These are phyloP conservation scores for Psilocybe azurescens DNA, from an alignment of 768 basidiomycete species.

Conservation along the genomic window DNA sequence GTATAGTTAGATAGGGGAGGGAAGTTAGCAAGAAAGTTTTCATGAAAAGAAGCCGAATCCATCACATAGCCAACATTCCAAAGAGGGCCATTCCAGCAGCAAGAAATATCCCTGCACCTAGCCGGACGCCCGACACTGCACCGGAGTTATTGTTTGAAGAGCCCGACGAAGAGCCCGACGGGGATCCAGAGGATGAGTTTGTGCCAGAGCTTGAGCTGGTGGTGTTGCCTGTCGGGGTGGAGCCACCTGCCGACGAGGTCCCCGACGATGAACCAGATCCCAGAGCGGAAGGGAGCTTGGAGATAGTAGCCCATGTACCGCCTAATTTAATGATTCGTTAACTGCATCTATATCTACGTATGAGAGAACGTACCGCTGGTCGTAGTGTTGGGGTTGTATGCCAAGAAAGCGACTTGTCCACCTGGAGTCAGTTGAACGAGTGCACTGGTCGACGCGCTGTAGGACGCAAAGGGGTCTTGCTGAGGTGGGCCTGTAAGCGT, in stretches of 20 bases:
- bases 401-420: slow-evolving; percentile 28
- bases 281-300: slow-evolving; percentile 22
- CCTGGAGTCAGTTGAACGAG: slow-evolving; percentile 30
- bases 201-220: background rate
- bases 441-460: slow-evolving; percentile 28
- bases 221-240: background rate
- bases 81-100: background rate
- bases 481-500: slow-evolving; percentile 29
- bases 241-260: background rate
- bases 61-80: slow-evolving; percentile 7
- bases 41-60: background rate
- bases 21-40: background rate
- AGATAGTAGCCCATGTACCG: slow-evolving; percentile 24
- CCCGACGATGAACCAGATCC: background rate
- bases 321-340: slow-evolving; percentile 8
- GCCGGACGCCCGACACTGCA: background rate
- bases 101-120: slow-evolving; percentile 2
- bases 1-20: background rate
- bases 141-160: background rate
- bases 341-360: background rate
- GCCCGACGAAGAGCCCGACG: background rate
- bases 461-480: slow-evolving; percentile 26
- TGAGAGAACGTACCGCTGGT: slow-evolving; percentile 21
- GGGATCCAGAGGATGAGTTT: slow-evolving; percentile 1
- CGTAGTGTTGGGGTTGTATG: slow-evolving; percentile 28